Evolutionary conservation across 345 rosid species (phyloP), one percentile per base, ranked within the genome.

Genomic region (Populus davidiana): DNA sequence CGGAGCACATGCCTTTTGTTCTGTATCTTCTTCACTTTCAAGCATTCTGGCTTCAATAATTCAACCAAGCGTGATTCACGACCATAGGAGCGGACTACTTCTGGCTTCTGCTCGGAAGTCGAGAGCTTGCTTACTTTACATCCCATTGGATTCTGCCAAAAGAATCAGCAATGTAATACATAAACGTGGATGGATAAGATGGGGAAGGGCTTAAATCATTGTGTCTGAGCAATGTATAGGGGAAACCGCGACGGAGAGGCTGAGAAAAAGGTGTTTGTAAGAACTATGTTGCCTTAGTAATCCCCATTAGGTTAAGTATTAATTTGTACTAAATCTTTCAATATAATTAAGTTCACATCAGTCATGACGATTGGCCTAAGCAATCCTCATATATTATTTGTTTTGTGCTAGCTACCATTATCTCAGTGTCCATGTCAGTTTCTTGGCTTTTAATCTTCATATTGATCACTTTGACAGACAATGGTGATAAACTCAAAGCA

Each of bases 41-140:
- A 14, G 70, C 82, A 81, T 16, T 77, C 79, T 17, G 82, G 83
- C 71, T 77, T 84, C 25, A 81, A 67, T 11, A 71, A 9, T 72
- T 81, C 76, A 5, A 49, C 14, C 44, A 76, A 56, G 62, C 69
- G 61, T n/a, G 71, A 35, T 29, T 41, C 70, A 41, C 59, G 43
- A 18, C 71, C 71, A 59, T 76, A 29, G 39, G 65, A 61, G 35
- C 41, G 49, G 21, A 0, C 41, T 71, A 36, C n/a, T 27, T 67
- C 47, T 8, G 38, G 43, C 5, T 43, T 20, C 38, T 66, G 75
- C 62, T 39, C 8, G 25, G 62, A 33, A 38, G 25, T n/a, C 38
- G 65, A 75, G 5, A 66, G 59, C 81, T 69, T 81, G 65, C 83
- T 35, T 5, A 36, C 61, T 18, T 75, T 83, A 70, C 54, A 70